These are phyloP conservation scores for Acidiella bohemica DNA, from an alignment of 495 filamentous ascomycete species.

Conservation along the genomic window DNA sequence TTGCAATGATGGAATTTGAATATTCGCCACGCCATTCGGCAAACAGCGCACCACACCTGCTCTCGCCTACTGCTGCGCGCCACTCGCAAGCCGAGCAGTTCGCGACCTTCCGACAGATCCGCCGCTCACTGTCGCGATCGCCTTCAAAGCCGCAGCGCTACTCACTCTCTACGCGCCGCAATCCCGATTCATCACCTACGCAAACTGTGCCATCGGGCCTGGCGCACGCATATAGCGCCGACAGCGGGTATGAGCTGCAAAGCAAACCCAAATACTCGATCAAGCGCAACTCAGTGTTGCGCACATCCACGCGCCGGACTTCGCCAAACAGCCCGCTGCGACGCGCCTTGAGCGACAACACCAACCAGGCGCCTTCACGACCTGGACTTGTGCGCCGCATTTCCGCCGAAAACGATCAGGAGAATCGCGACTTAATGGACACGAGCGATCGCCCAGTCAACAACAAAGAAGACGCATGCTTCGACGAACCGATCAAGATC, in stretches of 20 bases:
- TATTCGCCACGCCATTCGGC: conserved; percentile 28
- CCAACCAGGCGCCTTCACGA: conserved; percentile 55
- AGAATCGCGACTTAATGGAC: background rate
- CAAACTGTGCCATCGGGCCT: conserved; percentile 4
- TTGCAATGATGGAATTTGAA: conserved; percentile 26
- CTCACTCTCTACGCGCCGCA: conserved; percentile 2
- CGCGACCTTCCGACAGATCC: conserved; percentile 60
- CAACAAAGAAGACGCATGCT: conserved; percentile 2
- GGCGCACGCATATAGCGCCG: conserved; percentile 10
- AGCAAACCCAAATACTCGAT: conserved; percentile 20
- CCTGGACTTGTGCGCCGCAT: conserved; percentile 31
- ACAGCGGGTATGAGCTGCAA: conserved; percentile 1
- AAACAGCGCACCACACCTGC: conserved; percentile 66
- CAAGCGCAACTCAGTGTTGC: conserved; percentile 24
- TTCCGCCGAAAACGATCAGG: conserved; percentile 39
- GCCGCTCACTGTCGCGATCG: conserved; percentile 73
- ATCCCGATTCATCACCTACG: conserved; percentile 7
- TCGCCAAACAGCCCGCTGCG: conserved; percentile 55
- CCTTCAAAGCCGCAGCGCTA: conserved; percentile 55
- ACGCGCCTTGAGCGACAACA: conserved; percentile 54
- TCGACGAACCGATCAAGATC: conserved; percentile 27
- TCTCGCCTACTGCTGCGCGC: conserved; percentile 69
- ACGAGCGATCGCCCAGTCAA: too few species aligned
- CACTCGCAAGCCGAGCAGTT: conserved; percentile 65
- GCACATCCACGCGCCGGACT: conserved; percentile 34